A percentile compares a stretch with the other conserved stretches of the same genome.
These are phyloP conservation scores for Selaginella tamariscina DNA, from an alignment of 75 land plant species.

Conservation along the genomic window DNA sequence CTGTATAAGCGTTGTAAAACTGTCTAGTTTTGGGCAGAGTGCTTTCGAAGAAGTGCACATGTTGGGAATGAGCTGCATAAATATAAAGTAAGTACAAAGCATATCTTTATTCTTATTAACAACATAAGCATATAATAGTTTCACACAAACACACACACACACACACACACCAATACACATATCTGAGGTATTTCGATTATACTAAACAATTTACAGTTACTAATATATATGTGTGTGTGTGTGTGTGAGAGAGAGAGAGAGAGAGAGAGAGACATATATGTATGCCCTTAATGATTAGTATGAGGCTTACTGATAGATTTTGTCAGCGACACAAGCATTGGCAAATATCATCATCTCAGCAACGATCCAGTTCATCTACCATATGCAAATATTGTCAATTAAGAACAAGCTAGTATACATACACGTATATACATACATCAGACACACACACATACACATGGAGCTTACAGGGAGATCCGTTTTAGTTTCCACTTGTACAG, in stretches of 20 bases:
- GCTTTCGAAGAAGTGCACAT: slow-evolving; percentile 17
- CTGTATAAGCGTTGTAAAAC: slow-evolving; percentile 15
- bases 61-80: slow-evolving; percentile 15
- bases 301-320: slow-evolving; percentile 15
- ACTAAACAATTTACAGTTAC: too few relatives aligned
- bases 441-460: neutral
- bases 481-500: slow-evolving; percentile 19
- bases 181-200: too few relatives aligned
- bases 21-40: slow-evolving; percentile 20
- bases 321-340: slow-evolving; percentile 20
- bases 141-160: too few relatives aligned
- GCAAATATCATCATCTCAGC: slow-evolving; percentile 27
- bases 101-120: neutral
- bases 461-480: slow-evolving; percentile 15
- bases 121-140: too few relatives aligned
- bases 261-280: too few relatives aligned
- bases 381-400: neutral
- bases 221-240: too few relatives aligned
- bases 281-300: too few relatives aligned
- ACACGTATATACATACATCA: too few relatives aligned
- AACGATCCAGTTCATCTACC: slow-evolving; percentile 26
- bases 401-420: too few relatives aligned
- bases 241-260: too few relatives aligned
- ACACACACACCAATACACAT: too few relatives aligned
- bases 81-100: neutral